Evolutionary conservation across 2,329 filamentous ascomycete genomes (phyloP).

Genomic region (Hypoxylon sp.): DNA sequence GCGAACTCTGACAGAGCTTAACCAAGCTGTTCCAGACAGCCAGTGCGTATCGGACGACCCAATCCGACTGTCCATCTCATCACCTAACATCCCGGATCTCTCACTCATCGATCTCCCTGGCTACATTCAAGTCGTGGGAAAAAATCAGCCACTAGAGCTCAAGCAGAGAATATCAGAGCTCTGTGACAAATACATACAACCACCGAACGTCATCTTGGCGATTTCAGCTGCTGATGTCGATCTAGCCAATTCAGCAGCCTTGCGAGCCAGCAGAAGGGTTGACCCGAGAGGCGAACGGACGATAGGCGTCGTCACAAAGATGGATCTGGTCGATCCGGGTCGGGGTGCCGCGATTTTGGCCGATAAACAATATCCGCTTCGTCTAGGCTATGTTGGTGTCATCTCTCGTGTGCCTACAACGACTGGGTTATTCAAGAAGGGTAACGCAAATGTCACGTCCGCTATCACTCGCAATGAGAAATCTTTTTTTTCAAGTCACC

Average conservation of each 20-base stretch:
- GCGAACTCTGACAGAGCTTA: slow-evolving; percentile 93
- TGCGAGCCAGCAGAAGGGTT: slow-evolving; percentile 90
- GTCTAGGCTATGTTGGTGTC: slow-evolving; percentile 96
- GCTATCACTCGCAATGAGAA: slow-evolving; percentile 91
- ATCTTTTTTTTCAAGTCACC: slow-evolving; percentile 87
- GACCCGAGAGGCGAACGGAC: slow-evolving; percentile 96
- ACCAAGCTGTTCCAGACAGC: slow-evolving; percentile 88
- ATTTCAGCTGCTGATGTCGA: slow-evolving; percentile 99
- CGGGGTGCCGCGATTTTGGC: slow-evolving; percentile 84
- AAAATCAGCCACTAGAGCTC: slow-evolving; percentile 89
- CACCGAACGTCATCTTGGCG: slow-evolving; percentile 95
- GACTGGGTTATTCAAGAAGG: slow-evolving; percentile 85
- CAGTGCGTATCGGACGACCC: slow-evolving; percentile 97
- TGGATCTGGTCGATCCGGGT: slow-evolving; percentile 92
- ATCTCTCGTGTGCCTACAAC: slow-evolving; percentile 83
- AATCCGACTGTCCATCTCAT: slow-evolving; percentile 95
- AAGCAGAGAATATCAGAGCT: slow-evolving; percentile 97
- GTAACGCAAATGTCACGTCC: slow-evolving; percentile 81
- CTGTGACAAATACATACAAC: slow-evolving; percentile 97
- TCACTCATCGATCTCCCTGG: slow-evolving; percentile 96
- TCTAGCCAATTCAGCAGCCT: slow-evolving; percentile 93
- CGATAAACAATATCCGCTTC: slow-evolving; percentile 92
- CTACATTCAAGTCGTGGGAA: slow-evolving; percentile 95
- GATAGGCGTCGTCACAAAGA: slow-evolving; percentile 99
- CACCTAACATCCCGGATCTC: slow-evolving; percentile 93